Evolutionary conservation across 371 early-diverging fungal species (phyloP), one percentile per base, ranked within the genome.

Genomic region (Rhizopus delemar): DNA sequence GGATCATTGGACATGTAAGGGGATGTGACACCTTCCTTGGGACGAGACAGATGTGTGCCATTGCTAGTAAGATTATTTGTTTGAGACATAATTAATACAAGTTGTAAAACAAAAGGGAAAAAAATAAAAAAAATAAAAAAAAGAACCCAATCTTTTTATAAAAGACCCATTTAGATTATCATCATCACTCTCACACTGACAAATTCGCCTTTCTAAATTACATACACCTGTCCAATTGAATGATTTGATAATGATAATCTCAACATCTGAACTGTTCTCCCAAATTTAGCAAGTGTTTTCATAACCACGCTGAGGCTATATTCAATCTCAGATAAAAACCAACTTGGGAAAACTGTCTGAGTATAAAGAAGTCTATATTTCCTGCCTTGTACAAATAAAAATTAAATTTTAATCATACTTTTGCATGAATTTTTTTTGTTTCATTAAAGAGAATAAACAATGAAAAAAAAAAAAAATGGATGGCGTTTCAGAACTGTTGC

Each of bases 1-100:
- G 87, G 86, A 75, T 94, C 93, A 62, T 82, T 82, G 61, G 83
- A 84, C 45, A 74, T 77, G 53, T 87, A 87, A 7, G 88, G 88
- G 29, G 77, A 76, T 6, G 64, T 63, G 43, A 71, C 62, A 46
- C 70, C 77, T 60, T 75, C 80, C 57, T 56, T 60, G 33, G 65
- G 65, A 9, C 45, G 31, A 29, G 31, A 7, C 22, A 22, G 22
- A 22, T 22, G 22, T 48, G 22, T 4, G 15, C 46, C 35, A 28
- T 38, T 59, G 15, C 56, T 51, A 22, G 59, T 50, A 34, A 59
- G 56, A 50, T 55, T 55, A 45, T 54, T 61, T 29, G 48, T 9
- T 61, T 56, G 56, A 56, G 63, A 33, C 63, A 62, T 22, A 2
- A 22, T 22, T 62, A 29, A 29, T 48, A 29, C 28, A 29, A 48